phyloP scores from a whole-genome alignment of 2,329 filamentous ascomycete genomes.

The Chrysoporthe deuterocubensis region DNA sequence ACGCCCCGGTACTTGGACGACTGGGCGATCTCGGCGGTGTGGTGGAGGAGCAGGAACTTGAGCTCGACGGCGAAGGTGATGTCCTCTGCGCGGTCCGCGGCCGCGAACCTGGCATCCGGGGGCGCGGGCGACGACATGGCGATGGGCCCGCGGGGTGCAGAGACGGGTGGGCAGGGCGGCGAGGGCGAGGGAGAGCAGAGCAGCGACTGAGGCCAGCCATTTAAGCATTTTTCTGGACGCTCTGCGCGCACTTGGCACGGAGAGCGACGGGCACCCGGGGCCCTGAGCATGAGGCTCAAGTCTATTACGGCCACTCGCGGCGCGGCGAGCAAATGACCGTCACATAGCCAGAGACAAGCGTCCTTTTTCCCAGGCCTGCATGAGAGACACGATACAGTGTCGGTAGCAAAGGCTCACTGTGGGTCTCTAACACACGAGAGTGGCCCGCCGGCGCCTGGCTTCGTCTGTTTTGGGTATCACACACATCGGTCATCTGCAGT shows the following conservation, averaged over 20 bases:
- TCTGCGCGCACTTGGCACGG: too few species aligned
- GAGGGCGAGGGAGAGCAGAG: neutral
- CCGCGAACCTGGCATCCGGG: neutral
- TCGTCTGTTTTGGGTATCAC: conserved; percentile 4
- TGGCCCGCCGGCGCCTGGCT: neutral
- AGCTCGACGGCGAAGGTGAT: conserved; percentile 28
- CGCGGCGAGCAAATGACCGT: neutral
- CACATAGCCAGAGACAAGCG: neutral
- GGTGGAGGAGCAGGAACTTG: conserved; percentile 22
- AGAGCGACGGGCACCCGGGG: too few species aligned
- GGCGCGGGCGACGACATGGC: neutral
- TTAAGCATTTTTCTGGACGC: too few species aligned
- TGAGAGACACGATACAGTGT: conserved; percentile 4
- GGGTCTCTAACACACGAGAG: neutral
- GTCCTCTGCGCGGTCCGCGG: conserved; percentile 17
- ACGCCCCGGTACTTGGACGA: neutral
- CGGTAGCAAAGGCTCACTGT: neutral
- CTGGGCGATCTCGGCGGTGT: neutral
- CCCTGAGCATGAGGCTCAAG: conserved; percentile 2
- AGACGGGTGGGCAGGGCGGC: too few species aligned
- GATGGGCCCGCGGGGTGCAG: too few species aligned
- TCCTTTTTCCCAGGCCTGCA: neutral
- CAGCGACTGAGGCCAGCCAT: too few species aligned
- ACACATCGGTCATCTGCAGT: neutral
- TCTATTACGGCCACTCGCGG: neutral